Percentiles rank a stretch among this genome's conserved stretches.
Conservation (phyloP, 805 yeast genomes). For the Yueomyces sp. region DNA sequence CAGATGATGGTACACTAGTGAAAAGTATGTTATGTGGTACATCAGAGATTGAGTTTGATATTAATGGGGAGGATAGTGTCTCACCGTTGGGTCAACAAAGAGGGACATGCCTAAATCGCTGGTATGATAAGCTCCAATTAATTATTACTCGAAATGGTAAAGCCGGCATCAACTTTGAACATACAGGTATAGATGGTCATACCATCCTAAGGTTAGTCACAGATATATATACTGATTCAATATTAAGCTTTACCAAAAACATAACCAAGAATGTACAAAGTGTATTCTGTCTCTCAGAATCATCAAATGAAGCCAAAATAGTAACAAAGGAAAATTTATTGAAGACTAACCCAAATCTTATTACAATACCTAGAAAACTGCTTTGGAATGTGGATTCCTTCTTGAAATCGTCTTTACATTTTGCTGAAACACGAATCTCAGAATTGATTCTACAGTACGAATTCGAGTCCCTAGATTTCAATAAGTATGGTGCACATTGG, state of each 20-base stretch:
- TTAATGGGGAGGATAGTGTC: background rate
- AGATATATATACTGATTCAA: constrained; percentile 85
- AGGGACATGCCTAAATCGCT: constrained; percentile 88
- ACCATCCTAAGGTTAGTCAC: constrained; percentile 79
- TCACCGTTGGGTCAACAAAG: constrained; percentile 55
- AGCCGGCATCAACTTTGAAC: constrained; percentile 89
- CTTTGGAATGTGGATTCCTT: constrained; percentile 82
- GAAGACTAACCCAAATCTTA: constrained; percentile 22
- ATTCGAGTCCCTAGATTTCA: constrained; percentile 65
- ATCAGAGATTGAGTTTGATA: constrained; percentile 46
- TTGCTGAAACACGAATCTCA: constrained; percentile 80
- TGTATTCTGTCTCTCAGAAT: constrained; percentile 8
- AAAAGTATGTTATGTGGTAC: constrained; percentile 84
- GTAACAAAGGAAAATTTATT: constrained; percentile 1
- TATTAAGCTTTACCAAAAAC: constrained; percentile 70
- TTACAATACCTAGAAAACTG: constrained; percentile 69
- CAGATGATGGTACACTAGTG: constrained; percentile 51
- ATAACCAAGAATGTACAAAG: constrained; percentile 47
- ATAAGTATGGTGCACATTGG: constrained; percentile 53
- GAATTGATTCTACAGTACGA: constrained; percentile 86
- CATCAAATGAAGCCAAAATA: background rate
- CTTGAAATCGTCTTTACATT: constrained; percentile 63
- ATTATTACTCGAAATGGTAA: constrained; percentile 80
- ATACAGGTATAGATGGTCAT: constrained; percentile 93
- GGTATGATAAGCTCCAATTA: constrained; percentile 88